These are phyloP conservation scores for Malus sylvestris DNA, from an alignment of 306 rosid genomes.

Conservation along the genomic window DNA sequence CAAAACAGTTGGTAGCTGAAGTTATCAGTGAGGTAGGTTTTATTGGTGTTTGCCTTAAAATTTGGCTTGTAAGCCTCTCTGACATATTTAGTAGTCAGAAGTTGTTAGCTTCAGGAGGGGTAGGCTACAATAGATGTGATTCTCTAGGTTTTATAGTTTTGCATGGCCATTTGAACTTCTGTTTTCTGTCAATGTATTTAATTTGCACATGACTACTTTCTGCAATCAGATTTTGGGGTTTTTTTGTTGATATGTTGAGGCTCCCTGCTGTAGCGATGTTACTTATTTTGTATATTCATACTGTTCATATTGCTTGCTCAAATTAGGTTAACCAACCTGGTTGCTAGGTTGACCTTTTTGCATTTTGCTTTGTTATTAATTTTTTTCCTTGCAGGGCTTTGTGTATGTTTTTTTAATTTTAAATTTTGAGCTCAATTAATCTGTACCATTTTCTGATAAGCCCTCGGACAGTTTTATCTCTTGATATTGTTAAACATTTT, in stretches of 20 bases:
- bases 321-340: neutral
- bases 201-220: neutral
- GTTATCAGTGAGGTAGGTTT: conserved; percentile 82
- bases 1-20: conserved; percentile 76
- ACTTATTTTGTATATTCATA: neutral
- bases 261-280: neutral
- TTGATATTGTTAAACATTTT: no score
- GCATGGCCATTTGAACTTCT: neutral
- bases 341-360: neutral
- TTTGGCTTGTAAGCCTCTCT: conserved; percentile 16
- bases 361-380: neutral
- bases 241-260: neutral
- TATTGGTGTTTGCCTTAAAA: conserved; percentile 14
- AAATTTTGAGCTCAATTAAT: neutral
- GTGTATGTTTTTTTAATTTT: neutral
- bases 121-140: neutral
- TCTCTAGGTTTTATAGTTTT: neutral
- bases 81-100: neutral
- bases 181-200: neutral
- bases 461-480: neutral
- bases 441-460: neutral
- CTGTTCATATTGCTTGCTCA: neutral
- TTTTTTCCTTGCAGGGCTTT: neutral
- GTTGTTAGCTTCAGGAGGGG: neutral
- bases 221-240: neutral